A percentile compares a stretch with the other conserved stretches of the same genome.
These are phyloP conservation scores for Nitzschia putrida DNA, from an alignment of 108 stramenopile genomes.

Conservation along the genomic window DNA sequence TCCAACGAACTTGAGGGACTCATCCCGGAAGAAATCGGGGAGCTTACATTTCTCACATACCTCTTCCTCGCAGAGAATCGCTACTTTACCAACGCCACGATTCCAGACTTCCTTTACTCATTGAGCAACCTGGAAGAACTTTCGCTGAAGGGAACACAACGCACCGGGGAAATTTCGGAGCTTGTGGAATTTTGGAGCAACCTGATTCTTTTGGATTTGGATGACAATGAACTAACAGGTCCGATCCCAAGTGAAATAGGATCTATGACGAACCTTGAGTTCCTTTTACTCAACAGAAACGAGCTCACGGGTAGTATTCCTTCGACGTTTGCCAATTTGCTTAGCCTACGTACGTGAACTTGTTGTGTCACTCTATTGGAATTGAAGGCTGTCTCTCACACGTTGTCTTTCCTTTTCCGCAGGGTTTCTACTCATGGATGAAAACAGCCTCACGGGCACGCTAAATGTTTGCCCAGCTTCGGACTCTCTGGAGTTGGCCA, in stretches of 20 bases:
- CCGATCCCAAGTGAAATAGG: slow-evolving; percentile 37
- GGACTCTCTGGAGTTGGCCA: slow-evolving; percentile 10
- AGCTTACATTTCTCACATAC: slow-evolving; percentile 23
- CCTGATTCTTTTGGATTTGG: slow-evolving; percentile 38
- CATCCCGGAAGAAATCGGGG: slow-evolving; percentile 20
- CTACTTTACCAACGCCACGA: slow-evolving; percentile 28
- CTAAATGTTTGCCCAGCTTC: slow-evolving; percentile 6
- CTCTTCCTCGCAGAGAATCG: slow-evolving; percentile 51
- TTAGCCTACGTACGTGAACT: slow-evolving; percentile 18
- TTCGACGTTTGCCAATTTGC: slow-evolving; percentile 24
- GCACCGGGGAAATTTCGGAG: slow-evolving; percentile 39
- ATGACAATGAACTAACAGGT: slow-evolving; percentile 36
- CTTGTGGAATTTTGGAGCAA: slow-evolving; percentile 24
- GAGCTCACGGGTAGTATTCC: slow-evolving; percentile 26
- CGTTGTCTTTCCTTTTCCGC: not conserved
- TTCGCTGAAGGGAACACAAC: slow-evolving; percentile 38
- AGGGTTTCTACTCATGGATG: slow-evolving; percentile 35
- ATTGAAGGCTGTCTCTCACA: not conserved
- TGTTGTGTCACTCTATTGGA: no score
- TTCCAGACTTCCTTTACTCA: slow-evolving; percentile 39
- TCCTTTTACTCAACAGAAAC: slow-evolving; percentile 44
- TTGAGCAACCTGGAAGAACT: slow-evolving; percentile 43
- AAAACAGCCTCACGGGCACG: slow-evolving; percentile 29
- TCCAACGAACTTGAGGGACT: slow-evolving; percentile 25
- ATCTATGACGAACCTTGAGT: slow-evolving; percentile 30